Conservation (phyloP, 1,284 basidiomycete genomes). For the Vanrija humicola region DNA sequence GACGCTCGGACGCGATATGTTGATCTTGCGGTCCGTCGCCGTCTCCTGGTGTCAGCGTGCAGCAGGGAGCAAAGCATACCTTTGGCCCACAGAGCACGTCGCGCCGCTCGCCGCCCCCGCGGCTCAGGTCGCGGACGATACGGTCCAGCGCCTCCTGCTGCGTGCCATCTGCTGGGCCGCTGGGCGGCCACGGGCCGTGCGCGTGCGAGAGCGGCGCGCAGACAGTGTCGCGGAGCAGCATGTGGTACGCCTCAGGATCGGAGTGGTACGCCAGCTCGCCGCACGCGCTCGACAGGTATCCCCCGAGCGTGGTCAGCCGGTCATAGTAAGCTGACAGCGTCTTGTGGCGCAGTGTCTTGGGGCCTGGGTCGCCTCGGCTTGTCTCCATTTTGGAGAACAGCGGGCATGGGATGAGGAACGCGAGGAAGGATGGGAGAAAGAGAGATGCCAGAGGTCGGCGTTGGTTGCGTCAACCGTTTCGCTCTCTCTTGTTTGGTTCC, state of each 20-base stretch:
- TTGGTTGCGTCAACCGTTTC: neutral
- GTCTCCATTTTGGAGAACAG: neutral
- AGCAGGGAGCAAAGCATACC: constrained; percentile 13
- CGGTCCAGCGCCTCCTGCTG: constrained; percentile 34
- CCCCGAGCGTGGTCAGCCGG: constrained; percentile 20
- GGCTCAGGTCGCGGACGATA: constrained; percentile 24
- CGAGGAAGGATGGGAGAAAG: neutral
- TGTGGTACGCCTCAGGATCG: constrained; percentile 25
- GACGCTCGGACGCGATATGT: neutral
- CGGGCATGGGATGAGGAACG: neutral
- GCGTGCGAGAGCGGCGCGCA: constrained; percentile 16
- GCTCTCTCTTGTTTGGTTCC: neutral
- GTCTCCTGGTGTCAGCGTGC: neutral
- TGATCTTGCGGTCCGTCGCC: neutral
- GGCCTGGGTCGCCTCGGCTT: neutral
- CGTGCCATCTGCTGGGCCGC: neutral
- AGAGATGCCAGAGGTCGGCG: no score
- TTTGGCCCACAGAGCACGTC: constrained; percentile 24
- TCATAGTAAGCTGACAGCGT: constrained; percentile 41
- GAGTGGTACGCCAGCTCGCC: constrained; percentile 7
- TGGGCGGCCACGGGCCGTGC: neutral
- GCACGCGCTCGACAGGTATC: constrained; percentile 8
- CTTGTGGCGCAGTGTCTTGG: constrained; percentile 28
- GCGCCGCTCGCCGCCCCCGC: constrained; percentile 3
- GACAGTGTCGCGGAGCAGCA: constrained; percentile 19